These are phyloP conservation scores for Polygonum aviculare DNA, from an alignment of 148 eudicot genomes.

Conservation along the genomic window DNA sequence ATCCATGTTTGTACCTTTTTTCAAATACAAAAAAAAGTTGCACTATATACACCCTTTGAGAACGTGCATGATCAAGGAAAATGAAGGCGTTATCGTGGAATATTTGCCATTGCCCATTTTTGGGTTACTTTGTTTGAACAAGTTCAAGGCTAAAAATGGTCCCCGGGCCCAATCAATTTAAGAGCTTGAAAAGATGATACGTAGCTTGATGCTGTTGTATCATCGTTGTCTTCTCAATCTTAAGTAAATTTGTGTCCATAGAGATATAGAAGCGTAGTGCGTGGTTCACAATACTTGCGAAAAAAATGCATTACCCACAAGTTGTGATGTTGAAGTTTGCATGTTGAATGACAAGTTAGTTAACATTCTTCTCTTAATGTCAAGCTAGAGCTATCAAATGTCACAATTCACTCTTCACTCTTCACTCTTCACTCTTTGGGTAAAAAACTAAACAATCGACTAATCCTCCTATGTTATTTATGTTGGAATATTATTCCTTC, in stretches of 20 bases:
- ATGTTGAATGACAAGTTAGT: background rate
- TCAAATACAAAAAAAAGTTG: background rate
- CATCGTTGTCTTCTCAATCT: constrained; percentile 1
- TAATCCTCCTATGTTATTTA: too few relatives aligned
- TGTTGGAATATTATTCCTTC: too few relatives aligned
- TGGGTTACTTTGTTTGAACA: background rate
- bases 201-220: background rate
- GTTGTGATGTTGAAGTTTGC: background rate
- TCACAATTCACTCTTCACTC: too few relatives aligned
- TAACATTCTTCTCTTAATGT: background rate
- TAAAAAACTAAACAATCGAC: too few relatives aligned
- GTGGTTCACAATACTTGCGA: background rate
- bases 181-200: background rate
- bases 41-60: background rate
- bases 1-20: background rate
- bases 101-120: background rate
- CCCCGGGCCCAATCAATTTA: background rate
- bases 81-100: constrained; percentile 6
- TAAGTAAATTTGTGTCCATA: background rate
- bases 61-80: background rate
- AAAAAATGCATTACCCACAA: background rate
- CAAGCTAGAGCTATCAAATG: too few relatives aligned
- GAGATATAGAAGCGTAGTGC: background rate
- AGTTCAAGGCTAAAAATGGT: background rate
- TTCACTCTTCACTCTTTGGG: too few relatives aligned